A percentile compares a stretch with the other conserved stretches of the same genome.
These are phyloP conservation scores for Fusarium incarnatum DNA, from an alignment of 2,329 filamentous ascomycete species.

Conservation along the genomic window DNA sequence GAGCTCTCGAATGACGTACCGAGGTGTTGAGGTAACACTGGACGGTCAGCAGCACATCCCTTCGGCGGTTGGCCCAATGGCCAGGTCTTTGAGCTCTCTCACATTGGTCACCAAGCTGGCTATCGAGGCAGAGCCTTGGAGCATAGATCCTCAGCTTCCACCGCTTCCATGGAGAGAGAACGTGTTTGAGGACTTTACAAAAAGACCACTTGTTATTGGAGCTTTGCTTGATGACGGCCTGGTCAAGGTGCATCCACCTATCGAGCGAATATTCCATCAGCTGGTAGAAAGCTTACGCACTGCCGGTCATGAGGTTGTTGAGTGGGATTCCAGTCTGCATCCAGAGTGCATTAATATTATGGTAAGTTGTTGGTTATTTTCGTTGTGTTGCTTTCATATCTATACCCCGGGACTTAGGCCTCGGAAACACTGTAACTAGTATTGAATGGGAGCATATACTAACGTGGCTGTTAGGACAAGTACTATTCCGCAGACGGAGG, in stretches of 20 bases:
- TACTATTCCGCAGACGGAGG: neutral
- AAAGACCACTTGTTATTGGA: neutral
- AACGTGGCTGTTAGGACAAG: neutral
- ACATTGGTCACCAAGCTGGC: neutral
- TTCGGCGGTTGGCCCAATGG: neutral
- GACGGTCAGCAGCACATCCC: neutral
- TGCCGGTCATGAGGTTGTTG: neutral
- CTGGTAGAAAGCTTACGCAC: neutral
- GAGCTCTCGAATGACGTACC: neutral
- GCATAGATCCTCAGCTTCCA: neutral
- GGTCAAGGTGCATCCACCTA: neutral
- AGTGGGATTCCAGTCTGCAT: neutral
- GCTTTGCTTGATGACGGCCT: neutral
- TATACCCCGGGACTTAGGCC: no score
- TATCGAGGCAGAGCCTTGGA: neutral
- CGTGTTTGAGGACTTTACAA: neutral
- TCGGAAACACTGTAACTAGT: no score
- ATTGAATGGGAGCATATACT: neutral
- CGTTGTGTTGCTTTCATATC: no score
- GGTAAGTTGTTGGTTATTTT: neutral
- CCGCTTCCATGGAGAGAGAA: neutral
- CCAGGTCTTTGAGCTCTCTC: neutral
- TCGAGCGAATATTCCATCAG: neutral
- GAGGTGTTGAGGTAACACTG: neutral
- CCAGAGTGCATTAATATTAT: neutral